These are phyloP conservation scores for Ambrosiella beaveri DNA, from an alignment of 2,329 filamentous ascomycete genomes.

Conservation along the genomic window DNA sequence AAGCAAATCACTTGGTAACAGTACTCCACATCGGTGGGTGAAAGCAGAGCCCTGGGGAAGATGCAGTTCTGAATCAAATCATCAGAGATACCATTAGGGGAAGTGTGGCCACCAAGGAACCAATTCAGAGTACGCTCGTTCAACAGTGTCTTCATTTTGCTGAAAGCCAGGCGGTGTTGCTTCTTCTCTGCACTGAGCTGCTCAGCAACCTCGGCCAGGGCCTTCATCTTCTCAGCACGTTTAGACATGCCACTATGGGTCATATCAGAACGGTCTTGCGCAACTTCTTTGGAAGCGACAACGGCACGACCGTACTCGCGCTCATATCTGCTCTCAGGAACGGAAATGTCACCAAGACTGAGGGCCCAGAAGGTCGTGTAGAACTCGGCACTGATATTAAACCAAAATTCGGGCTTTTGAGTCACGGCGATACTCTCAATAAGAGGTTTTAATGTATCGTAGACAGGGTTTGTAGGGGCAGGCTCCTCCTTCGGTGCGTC, in stretches of 20 bases:
- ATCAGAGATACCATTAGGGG: conserved; percentile 50
- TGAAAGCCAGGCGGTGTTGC: conserved; percentile 11
- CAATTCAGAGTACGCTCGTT: conserved; percentile 61
- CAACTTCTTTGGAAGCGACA: conserved; percentile 48
- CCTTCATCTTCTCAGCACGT: conserved; percentile 54
- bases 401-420: conserved; percentile 46
- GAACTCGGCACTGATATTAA: conserved; percentile 59
- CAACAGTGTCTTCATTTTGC: conserved; percentile 39
- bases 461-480: not conserved
- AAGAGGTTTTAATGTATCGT: conserved; percentile 43
- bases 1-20: conserved; percentile 74
- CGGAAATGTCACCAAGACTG: conserved; percentile 61
- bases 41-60: conserved; percentile 70
- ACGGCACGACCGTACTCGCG: conserved; percentile 54
- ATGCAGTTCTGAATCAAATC: conserved; percentile 78
- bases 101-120: conserved; percentile 40
- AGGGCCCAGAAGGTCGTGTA: conserved; percentile 89
- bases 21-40: conserved; percentile 75
- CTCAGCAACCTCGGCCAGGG: conserved; percentile 40
- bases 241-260: conserved; percentile 46
- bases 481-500: conserved; percentile 2
- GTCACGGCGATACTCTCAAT: conserved; percentile 49
- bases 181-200: conserved; percentile 14
- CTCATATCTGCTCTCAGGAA: conserved; percentile 62
- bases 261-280: conserved; percentile 56